phyloP scores from a whole-genome alignment of 371 early-diverging fungal genomes.

The Mucor indicus region DNA sequence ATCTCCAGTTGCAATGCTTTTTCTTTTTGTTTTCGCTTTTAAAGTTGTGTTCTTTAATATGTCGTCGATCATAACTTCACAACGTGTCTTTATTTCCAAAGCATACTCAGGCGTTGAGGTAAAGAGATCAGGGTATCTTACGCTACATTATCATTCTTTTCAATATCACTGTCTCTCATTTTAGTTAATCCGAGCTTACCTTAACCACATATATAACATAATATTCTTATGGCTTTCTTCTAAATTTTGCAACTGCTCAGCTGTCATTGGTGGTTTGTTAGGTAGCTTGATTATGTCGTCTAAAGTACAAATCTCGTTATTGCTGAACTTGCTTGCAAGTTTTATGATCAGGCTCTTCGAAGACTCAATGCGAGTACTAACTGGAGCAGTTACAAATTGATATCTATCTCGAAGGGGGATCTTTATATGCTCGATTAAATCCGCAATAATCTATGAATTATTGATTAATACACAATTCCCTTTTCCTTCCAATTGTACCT shows the following conservation, averaged over 20 bases:
- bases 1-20: no score
- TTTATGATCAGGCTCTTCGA: conserved; percentile 23
- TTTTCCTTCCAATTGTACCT: conserved; percentile 27
- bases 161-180: no score
- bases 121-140: conserved; percentile 48
- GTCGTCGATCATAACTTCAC: conserved; percentile 50
- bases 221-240: conserved; percentile 76
- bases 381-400: conserved; percentile 67
- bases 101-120: conserved; percentile 30
- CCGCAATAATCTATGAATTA: conserved; percentile 50
- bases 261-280: conserved; percentile 1
- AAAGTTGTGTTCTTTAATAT: conserved; percentile 19
- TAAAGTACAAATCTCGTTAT: conserved; percentile 33
- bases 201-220: conserved; percentile 87
- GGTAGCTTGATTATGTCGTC: conserved; percentile 57
- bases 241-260: conserved; percentile 39
- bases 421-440: conserved; percentile 56
- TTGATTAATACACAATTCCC: not conserved
- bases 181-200: conserved; percentile 42
- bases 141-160: conserved; percentile 29
- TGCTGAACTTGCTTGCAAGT: conserved; percentile 44
- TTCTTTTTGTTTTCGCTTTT: not conserved
- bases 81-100: conserved; percentile 29
- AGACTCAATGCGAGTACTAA: conserved; percentile 38
- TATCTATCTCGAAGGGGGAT: conserved; percentile 65